Evolutionary conservation across 2,329 filamentous ascomycete species (phyloP), one percentile per base, ranked within the genome.

Genomic region (Fusarium pininemorale): DNA sequence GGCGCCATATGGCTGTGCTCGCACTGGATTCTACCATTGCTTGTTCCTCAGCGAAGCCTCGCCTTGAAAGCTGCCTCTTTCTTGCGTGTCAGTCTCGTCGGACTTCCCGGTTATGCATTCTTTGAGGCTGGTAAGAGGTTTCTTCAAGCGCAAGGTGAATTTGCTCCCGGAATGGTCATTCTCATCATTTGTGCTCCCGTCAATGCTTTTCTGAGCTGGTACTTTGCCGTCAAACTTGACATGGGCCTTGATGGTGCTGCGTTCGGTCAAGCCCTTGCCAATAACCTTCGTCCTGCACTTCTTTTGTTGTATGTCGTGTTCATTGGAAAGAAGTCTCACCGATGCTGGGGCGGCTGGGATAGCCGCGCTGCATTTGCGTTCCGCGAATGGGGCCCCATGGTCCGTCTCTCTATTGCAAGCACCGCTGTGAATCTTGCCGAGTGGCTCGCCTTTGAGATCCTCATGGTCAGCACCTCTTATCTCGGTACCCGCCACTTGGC

Each of bases 71-170:
- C 87, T 1, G 87, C 83, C 78, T 22, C 79, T 81, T 90, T 88
- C 69, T 75, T 89, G 51, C 81, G 83, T 11, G 82, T 87, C 35
- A 84, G 86, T 56, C 80, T 89, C 5, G 78, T 87, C 15, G 86
- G 87, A 2, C 80, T 87, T 5, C 87, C 87, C 1, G 87, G 87
- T 7, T 90, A 88, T 63, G 87, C 85, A 4, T 83, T 83, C 24
- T 90, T 89, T 54, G 88, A 89, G 69, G 86, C 86, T 1, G 84
- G 85, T 10, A 90, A 89, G 78, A 82, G 87, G 7, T 89, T 88
- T 68, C 83, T 88, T 10, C 87, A 89, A 74, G 86, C 88, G 0
- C 88, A 89, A 69, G 87, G 88, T 5, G 81, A 87, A 35, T 89
- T 89, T 79, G 84, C 84, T 32, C 85, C 85, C 8, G 85, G 84